phyloP scores from a whole-genome alignment of 176 grass and related monocot genomes.

The Cocos nucifera region DNA sequence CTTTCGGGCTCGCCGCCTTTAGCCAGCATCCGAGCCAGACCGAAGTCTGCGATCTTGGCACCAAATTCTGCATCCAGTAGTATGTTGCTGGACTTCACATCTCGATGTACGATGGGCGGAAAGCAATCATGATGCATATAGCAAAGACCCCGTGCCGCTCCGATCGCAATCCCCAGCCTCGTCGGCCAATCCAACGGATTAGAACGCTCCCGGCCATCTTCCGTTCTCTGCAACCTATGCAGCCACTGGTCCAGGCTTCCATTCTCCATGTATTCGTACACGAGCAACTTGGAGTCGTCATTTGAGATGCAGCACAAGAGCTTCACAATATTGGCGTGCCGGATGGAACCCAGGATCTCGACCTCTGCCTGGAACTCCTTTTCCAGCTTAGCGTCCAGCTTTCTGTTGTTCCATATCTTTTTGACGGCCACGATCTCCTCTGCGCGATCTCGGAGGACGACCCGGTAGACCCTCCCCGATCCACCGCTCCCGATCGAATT shows the following conservation, averaged over 20 bases:
- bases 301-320: conserved; percentile 51
- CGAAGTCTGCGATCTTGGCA: conserved; percentile 60
- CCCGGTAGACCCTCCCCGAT: conserved; percentile 55
- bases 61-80: conserved; percentile 40
- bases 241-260: conserved; percentile 49
- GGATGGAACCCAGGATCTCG: conserved; percentile 35
- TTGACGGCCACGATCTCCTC: conserved; percentile 44
- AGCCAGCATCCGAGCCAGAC: conserved; percentile 40
- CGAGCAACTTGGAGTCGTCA: conserved; percentile 28
- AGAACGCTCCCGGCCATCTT: not conserved
- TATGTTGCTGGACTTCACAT: conserved; percentile 79
- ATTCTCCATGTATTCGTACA: conserved; percentile 79
- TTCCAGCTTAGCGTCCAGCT: conserved; percentile 17
- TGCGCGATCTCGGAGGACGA: conserved; percentile 4
- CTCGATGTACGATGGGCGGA: conserved; percentile 43
- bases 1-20: conserved; percentile 34
- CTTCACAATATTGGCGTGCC: conserved; percentile 58
- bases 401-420: conserved; percentile 25
- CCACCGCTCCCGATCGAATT: conserved; percentile 59
- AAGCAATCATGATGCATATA: conserved; percentile 58
- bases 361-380: conserved; percentile 48
- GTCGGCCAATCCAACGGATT: conserved; percentile 42
- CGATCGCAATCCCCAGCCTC: conserved; percentile 49
- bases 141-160: conserved; percentile 31
- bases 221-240: not conserved